Percentiles rank a stretch among this genome's conserved stretches.
Conservation (phyloP, 768 basidiomycete species). For the Hemileccinum rubropunctum region DNA sequence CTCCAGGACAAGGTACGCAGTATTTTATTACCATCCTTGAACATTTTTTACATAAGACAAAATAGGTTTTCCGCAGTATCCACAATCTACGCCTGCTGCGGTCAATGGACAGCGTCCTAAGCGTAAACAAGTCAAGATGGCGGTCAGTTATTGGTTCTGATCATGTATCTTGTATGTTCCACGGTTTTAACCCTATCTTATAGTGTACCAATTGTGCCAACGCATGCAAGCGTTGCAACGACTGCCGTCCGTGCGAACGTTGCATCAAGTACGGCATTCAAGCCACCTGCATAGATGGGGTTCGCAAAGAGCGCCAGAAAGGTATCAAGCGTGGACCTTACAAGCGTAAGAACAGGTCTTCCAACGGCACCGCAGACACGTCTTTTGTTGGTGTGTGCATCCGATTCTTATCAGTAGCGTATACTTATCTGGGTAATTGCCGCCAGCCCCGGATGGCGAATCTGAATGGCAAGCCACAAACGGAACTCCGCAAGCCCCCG, state of each 20-base stretch:
- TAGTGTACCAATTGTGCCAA: slow-evolving; percentile 58
- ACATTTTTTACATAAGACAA: slow-evolving; percentile 15
- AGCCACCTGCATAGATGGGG: slow-evolving; percentile 55
- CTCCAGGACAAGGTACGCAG: slow-evolving; percentile 36
- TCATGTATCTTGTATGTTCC: slow-evolving; percentile 1
- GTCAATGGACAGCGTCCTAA: slow-evolving; percentile 35
- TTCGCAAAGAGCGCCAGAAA: slow-evolving; percentile 63
- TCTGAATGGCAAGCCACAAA: slow-evolving; percentile 32
- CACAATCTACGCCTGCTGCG: slow-evolving; percentile 22
- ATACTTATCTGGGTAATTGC: slow-evolving; percentile 15
- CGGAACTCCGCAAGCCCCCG: slow-evolving; percentile 16
- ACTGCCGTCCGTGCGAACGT: slow-evolving; percentile 58
- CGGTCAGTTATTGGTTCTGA: slow-evolving; percentile 35
- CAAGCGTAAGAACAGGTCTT: slow-evolving; percentile 46
- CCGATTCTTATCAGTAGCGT: slow-evolving; percentile 2
- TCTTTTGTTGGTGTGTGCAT: slow-evolving; percentile 21
- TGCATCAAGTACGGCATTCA: slow-evolving; percentile 62
- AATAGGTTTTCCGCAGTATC: slow-evolving; percentile 32
- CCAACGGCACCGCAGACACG: slow-evolving; percentile 17
- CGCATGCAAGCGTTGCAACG: slow-evolving; percentile 58
- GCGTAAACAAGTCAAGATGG: slow-evolving; percentile 60
- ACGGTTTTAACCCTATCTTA: neutral
- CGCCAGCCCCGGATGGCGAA: slow-evolving; percentile 25
- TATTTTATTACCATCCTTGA: slow-evolving; percentile 1
- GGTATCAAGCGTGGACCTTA: slow-evolving; percentile 58